A percentile compares a stretch with the other conserved stretches of the same genome.
Evolutionary conservation across 1,284 basidiomycete species (phyloP).

Genomic region (Trichosporon inkin): DNA sequence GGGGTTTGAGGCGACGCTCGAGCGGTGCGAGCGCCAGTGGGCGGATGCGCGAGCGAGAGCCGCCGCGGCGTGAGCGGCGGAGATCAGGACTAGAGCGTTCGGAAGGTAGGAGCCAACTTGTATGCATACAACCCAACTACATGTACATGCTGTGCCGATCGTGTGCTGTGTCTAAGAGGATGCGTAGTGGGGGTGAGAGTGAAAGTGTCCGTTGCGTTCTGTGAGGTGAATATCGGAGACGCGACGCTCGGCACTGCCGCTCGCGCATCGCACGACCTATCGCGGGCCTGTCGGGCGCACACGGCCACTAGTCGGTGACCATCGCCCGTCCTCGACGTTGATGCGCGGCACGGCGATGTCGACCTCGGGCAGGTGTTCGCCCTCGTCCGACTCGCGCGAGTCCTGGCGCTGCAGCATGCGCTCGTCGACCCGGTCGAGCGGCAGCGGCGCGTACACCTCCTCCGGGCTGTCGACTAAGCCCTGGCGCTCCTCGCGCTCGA

Average conservation of each 20-base stretch:
- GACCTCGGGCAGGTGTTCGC: neutral
- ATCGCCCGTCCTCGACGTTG: neutral
- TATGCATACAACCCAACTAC: slow-evolving; percentile 11
- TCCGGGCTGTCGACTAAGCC: slow-evolving; percentile 26
- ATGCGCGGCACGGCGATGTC: neutral
- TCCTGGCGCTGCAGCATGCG: neutral
- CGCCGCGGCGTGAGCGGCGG: neutral
- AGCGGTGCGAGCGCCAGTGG: neutral
- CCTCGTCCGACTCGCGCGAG: neutral
- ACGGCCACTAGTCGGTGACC: neutral
- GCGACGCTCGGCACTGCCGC: neutral
- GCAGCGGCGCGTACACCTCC: neutral
- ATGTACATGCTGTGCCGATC: neutral
- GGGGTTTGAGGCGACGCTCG: slow-evolving; percentile 20
- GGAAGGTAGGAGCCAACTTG: neutral
- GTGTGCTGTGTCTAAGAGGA: neutral
- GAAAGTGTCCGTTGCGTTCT: neutral
- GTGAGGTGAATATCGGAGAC: neutral
- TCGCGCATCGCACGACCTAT: neutral
- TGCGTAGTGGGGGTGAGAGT: neutral
- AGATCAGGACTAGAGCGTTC: neutral
- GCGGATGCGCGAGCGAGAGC: neutral
- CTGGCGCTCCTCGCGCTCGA: slow-evolving; percentile 36
- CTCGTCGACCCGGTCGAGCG: neutral
- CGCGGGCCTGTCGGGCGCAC: neutral